These are phyloP conservation scores for Dichotomocladium elegans DNA, from an alignment of 371 early-diverging fungal species.

Conservation along the genomic window DNA sequence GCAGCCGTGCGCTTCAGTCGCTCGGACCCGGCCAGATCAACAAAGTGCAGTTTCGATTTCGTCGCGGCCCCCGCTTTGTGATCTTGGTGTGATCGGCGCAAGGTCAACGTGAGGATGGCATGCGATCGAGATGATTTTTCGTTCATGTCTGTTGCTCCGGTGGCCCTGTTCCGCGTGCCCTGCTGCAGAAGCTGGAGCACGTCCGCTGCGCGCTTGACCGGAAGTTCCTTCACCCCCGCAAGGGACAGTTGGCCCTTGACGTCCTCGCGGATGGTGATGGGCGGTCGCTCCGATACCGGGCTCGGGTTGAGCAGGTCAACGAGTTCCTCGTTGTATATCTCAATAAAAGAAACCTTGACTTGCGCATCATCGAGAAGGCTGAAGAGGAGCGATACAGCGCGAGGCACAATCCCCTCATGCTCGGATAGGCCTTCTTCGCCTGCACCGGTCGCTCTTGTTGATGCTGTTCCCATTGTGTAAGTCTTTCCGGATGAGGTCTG, in stretches of 20 bases:
- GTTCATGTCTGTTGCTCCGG: conserved; percentile 97
- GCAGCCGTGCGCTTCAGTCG: conserved; percentile 94
- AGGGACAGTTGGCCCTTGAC: conserved; percentile 85
- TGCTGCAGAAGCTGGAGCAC: conserved; percentile 73
- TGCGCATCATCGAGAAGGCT: conserved; percentile 41
- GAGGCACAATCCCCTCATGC: conserved; percentile 80
- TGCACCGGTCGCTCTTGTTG: no score
- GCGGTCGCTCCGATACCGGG: conserved; percentile 51
- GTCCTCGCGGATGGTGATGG: conserved; percentile 90
- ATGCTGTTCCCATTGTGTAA: conserved; percentile 95
- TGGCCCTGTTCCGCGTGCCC: conserved; percentile 86
- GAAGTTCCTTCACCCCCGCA: conserved; percentile 83
- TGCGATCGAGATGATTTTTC: conserved; percentile 93
- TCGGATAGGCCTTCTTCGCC: no score
- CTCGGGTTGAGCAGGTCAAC: conserved; percentile 74
- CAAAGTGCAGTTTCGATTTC: conserved; percentile 93
- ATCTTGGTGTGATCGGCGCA: conserved; percentile 27
- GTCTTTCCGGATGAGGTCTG: conserved; percentile 98
- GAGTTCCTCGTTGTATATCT: conserved; percentile 98
- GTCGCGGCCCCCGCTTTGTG: conserved; percentile 47
- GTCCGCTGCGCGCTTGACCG: conserved; percentile 71
- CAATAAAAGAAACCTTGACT: conserved; percentile 74
- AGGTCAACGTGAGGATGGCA: conserved; percentile 92
- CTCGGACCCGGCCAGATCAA: conserved; percentile 99
- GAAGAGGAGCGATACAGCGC: conserved; percentile 82